These are phyloP conservation scores for Cokeromyces recurvatus DNA, from an alignment of 371 early-diverging fungal genomes.

Conservation along the genomic window DNA sequence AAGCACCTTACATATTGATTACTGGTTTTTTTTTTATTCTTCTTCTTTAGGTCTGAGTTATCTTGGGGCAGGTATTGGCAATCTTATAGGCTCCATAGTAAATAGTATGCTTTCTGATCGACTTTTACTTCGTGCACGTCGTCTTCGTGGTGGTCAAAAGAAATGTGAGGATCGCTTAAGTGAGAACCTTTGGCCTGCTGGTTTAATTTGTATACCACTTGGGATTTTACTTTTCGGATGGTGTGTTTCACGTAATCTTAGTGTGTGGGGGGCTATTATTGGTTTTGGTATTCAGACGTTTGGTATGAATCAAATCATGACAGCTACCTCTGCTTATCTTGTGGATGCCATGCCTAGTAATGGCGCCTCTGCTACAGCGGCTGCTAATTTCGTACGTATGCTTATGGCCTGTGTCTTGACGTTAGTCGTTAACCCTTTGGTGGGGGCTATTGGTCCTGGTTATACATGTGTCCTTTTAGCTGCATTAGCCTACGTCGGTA, in stretches of 20 bases:
- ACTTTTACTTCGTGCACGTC: slow-evolving; percentile 29
- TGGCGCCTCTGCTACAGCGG: slow-evolving; percentile 42
- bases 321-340: slow-evolving; percentile 36
- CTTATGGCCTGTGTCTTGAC: slow-evolving; percentile 38
- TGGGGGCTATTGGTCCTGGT: slow-evolving; percentile 19
- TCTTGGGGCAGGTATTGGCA: slow-evolving; percentile 28
- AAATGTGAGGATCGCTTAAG: slow-evolving; percentile 41
- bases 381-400: slow-evolving; percentile 41
- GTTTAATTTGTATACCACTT: slow-evolving; percentile 30
- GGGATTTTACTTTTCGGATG: slow-evolving; percentile 44
- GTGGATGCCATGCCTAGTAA: slow-evolving; percentile 41
- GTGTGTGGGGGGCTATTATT: slow-evolving; percentile 31
- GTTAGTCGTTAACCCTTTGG: slow-evolving; percentile 24
- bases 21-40: too few species aligned
- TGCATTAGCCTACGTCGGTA: slow-evolving; percentile 6
- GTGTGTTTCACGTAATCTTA: slow-evolving; percentile 23
- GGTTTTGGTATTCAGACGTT: slow-evolving; percentile 43
- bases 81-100: slow-evolving; percentile 19
- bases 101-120: slow-evolving; percentile 38
- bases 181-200: slow-evolving; percentile 33
- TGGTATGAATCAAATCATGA: slow-evolving; percentile 40
- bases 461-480: slow-evolving; percentile 17
- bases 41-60: slow-evolving; percentile 26
- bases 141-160: slow-evolving; percentile 29
- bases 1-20: too few species aligned